Percentiles rank a stretch among this genome's conserved stretches.
Evolutionary conservation across 495 filamentous ascomycete species (phyloP).

Genomic region (Penicillium dipodomyicola): DNA sequence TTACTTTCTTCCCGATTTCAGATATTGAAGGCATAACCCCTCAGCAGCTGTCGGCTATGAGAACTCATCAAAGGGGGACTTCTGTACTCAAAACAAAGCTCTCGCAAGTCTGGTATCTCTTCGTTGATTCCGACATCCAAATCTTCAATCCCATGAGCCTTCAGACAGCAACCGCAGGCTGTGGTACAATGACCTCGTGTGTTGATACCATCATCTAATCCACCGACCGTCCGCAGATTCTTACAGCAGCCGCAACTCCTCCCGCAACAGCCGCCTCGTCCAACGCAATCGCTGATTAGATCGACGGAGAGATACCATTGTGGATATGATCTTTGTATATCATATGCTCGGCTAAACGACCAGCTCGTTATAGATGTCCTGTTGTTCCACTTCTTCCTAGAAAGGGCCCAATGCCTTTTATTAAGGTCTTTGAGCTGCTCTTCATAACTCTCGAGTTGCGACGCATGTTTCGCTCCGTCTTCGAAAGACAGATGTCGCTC

Average conservation of each 20-base stretch:
- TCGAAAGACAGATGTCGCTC: too few species aligned
- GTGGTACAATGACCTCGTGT: not conserved
- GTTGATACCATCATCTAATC: too few species aligned
- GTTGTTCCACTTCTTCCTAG: not conserved
- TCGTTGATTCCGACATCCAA: not conserved
- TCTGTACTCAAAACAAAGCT: too few species aligned
- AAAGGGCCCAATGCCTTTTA: not conserved
- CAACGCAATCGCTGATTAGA: not conserved
- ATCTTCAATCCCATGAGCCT: not conserved
- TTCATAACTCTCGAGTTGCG: too few species aligned
- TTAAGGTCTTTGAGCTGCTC: not conserved
- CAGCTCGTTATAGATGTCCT: not conserved
- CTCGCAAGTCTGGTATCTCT: too few species aligned
- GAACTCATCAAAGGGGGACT: too few species aligned
- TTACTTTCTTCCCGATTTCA: too few species aligned
- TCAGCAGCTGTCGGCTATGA: too few species aligned
- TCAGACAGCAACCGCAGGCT: not conserved
- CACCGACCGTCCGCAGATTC: too few species aligned
- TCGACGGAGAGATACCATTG: not conserved
- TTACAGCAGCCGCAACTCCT: not conserved
- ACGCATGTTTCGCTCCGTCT: too few species aligned
- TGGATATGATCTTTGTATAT: not conserved
- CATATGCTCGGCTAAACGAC: not conserved
- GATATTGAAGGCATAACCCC: too few species aligned
- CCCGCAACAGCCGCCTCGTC: slow-evolving; percentile 3